Conservation (phyloP, 2,329 filamentous ascomycete genomes). For the Trematosphaeria pertusa region DNA sequence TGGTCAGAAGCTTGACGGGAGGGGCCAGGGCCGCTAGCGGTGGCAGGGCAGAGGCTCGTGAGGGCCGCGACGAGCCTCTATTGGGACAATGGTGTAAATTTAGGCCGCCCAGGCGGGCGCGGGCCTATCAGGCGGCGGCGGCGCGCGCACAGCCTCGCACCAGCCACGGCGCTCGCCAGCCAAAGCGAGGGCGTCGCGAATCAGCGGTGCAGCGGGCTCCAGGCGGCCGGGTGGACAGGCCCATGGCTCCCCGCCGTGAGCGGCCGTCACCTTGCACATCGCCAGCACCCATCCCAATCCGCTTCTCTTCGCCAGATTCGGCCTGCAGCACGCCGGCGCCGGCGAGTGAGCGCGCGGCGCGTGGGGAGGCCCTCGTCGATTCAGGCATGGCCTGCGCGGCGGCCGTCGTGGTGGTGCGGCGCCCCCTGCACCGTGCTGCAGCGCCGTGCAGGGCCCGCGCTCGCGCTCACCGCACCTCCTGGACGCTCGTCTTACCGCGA, state of each 20-base stretch:
- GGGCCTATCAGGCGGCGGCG: background rate
- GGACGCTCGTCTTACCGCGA: conserved; percentile 36
- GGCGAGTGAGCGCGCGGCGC: no score
- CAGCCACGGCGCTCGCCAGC: conserved; percentile 29
- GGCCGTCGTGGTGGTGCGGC: conserved; percentile 22
- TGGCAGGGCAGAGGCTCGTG: conserved; percentile 5
- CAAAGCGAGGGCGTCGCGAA: conserved; percentile 33
- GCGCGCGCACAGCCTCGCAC: conserved; percentile 31
- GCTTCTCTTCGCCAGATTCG: conserved; percentile 38
- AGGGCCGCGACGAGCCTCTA: conserved; percentile 2
- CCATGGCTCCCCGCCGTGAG: conserved; percentile 33
- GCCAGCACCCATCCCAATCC: conserved; percentile 31
- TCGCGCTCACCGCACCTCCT: conserved; percentile 46
- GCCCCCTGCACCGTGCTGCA: conserved; percentile 6
- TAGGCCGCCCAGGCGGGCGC: conserved; percentile 4
- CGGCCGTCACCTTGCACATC: conserved; percentile 37
- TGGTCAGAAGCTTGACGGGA: conserved; percentile 32
- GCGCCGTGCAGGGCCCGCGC: conserved; percentile 29
- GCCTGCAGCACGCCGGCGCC: conserved; percentile 22
- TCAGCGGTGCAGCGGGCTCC: conserved; percentile 23
- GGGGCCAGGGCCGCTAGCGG: conserved; percentile 1
- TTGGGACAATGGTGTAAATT: conserved; percentile 16
- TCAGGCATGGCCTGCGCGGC: conserved; percentile 32
- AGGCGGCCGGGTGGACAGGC: conserved; percentile 17
- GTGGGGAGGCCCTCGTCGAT: conserved; percentile 23